phyloP scores from a whole-genome alignment of 179 eudicot species.

The Gypsophila paniculata region DNA sequence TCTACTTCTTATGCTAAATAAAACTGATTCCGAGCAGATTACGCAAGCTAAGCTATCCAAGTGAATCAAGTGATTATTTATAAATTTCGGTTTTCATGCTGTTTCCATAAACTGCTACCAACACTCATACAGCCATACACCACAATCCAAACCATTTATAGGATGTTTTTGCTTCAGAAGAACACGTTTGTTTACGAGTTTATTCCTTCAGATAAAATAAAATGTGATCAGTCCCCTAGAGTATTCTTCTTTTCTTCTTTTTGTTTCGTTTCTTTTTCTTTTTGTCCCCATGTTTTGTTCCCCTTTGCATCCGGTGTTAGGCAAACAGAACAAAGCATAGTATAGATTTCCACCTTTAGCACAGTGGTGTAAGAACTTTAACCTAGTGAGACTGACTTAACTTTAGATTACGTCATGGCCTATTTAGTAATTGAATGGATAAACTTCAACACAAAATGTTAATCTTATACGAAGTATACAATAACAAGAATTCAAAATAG shows the following conservation, averaged over 20 bases:
- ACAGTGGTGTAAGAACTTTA: not conserved
- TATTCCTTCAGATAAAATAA: too few species aligned
- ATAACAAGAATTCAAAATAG: too few species aligned
- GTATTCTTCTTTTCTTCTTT: too few species aligned
- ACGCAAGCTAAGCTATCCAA: not conserved
- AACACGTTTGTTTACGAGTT: not conserved
- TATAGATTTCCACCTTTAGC: not conserved
- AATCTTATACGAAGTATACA: too few species aligned
- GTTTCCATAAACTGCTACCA: not conserved
- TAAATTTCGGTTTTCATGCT: not conserved
- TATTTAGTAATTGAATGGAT: not conserved
- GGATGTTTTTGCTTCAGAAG: conserved; percentile 1
- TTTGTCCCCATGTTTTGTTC: too few species aligned
- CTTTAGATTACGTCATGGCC: not conserved
- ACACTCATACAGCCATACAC: not conserved
- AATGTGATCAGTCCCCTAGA: too few species aligned
- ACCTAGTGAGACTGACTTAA: not conserved
- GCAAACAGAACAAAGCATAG: not conserved
- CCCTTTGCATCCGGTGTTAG: too few species aligned
- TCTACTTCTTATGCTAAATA: not conserved
- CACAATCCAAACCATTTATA: not conserved
- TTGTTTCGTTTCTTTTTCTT: too few species aligned
- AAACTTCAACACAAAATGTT: not conserved
- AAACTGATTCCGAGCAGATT: too few species aligned
- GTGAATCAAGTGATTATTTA: not conserved